A percentile compares a stretch with the other conserved stretches of the same genome.
These are phyloP conservation scores for Clavariopsis aquatica DNA, from an alignment of 495 filamentous ascomycete genomes.

Conservation along the genomic window DNA sequence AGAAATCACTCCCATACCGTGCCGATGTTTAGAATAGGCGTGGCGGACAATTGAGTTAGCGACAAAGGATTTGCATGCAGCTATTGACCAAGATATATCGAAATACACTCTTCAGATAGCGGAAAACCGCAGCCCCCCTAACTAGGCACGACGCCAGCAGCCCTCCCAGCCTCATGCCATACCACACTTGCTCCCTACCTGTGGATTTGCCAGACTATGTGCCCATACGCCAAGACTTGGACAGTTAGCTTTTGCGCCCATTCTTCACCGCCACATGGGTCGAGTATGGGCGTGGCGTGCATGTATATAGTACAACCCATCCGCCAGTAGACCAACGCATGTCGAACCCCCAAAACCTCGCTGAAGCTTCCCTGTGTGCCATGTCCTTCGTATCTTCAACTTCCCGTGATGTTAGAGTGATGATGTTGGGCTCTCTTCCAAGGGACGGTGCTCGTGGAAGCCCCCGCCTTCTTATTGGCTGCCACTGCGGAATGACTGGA, in stretches of 20 bases:
- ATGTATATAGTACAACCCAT: conserved; percentile 3
- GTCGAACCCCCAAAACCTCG: not conserved
- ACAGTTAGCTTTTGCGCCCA: not conserved
- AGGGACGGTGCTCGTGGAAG: conserved; percentile 22
- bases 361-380: not conserved
- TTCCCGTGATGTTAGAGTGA: conserved; percentile 10
- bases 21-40: no score
- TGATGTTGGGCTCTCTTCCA: conserved; percentile 20
- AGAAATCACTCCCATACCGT: no score
- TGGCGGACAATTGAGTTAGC: no score
- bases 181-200: not conserved
- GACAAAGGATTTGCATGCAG: no score
- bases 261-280: conserved; percentile 22
- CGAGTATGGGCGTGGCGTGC: conserved; percentile 12
- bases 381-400: not conserved
- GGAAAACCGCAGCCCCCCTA: no score
- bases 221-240: not conserved
- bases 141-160: no score
- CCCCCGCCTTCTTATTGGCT: conserved; percentile 19
- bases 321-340: not conserved
- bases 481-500: conserved; percentile 15
- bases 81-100: no score
- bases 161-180: no score
- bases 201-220: not conserved
- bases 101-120: no score